phyloP scores from a whole-genome alignment of 2,329 filamentous ascomycete species.

The Remersonia thermophila region DNA sequence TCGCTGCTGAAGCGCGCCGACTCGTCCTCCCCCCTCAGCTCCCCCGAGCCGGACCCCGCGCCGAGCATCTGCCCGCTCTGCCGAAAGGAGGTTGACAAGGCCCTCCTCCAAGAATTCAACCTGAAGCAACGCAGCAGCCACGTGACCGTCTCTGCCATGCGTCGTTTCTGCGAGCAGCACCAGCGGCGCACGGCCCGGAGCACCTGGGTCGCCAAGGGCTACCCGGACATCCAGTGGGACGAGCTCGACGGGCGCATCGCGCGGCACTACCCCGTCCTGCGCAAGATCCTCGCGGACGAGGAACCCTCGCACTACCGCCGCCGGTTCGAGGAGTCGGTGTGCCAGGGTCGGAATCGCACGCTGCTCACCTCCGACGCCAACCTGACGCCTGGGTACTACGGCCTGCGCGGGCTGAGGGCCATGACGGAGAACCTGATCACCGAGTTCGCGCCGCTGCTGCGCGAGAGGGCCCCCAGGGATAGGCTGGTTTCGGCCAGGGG shows the following conservation, averaged over 20 bases:
- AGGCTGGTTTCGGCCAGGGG: conserved; percentile 54
- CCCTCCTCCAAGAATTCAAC: conserved; percentile 40
- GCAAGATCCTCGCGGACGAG: conserved; percentile 46
- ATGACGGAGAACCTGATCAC: conserved; percentile 60
- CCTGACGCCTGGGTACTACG: conserved; percentile 72
- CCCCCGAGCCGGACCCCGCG: conserved; percentile 2
- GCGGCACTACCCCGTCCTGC: conserved; percentile 42
- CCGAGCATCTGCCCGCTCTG: conserved; percentile 53
- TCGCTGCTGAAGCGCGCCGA: background rate
- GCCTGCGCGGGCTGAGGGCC: conserved; percentile 55
- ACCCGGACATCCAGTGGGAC: conserved; percentile 62
- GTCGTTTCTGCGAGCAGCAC: conserved; percentile 52
- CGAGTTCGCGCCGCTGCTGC: conserved; percentile 46
- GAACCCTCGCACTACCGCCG: conserved; percentile 47
- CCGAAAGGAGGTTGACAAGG: conserved; percentile 42
- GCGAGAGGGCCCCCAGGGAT: conserved; percentile 51
- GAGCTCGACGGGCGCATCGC: conserved; percentile 46
- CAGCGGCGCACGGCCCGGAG: conserved; percentile 40
- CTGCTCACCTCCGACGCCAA: conserved; percentile 45
- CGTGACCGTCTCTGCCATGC: conserved; percentile 46
- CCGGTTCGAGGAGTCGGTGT: conserved; percentile 41
- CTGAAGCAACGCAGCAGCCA: conserved; percentile 21
- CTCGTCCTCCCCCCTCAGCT: conserved; percentile 7
- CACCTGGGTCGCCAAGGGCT: conserved; percentile 39
- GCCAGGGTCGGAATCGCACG: conserved; percentile 45